Evolutionary conservation across 1,284 basidiomycete genomes (phyloP), one percentile per base, ranked within the genome.

Genomic region (Boletus semigastroideus): DNA sequence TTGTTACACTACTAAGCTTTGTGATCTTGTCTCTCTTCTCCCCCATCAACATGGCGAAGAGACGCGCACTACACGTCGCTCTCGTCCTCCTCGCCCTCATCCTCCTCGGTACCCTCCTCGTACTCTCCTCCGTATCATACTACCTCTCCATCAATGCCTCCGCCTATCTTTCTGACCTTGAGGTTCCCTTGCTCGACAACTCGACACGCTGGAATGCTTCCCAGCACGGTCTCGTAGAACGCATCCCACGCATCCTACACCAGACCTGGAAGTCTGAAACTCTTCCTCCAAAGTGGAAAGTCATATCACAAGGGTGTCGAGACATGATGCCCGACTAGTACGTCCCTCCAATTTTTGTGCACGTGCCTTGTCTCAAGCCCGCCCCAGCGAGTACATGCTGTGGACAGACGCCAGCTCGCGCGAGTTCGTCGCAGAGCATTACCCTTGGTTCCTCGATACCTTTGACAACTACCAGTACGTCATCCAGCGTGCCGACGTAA

Each of bases 181-280:
- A 96, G 67, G 83, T 96, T 22, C 84, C 86, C 54, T 70, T 80
- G 53, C 70, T 75, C 62, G 71, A 77, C 36, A 74, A 74, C 59
- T 65, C 74, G 39, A 75, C 76, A 48, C 76, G 78, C 38, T 83
- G 79, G 79, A 84, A 85, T 65, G 77, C 80, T 27, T 72, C 84
- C 16, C 76, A 80, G 37, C 79, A 84, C 57, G 78, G 76, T 44
- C 75, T 77, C 55, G 73, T 81, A 42, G 86, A 94, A 64, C 83
- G 80, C 60, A 88, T 98, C 39, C 96, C 96, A 2, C 83, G 93
- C 46, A 92, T 99, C 61, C 85, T 99, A 49, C 96, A 99, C 73
- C 96, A 98, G 80, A 99, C 97, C 19, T 99, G 96, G 96, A 98
- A 97, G 77, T 87, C 88, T 17, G 87, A 96, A 57, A 82, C 80